Evolutionary conservation across 805 yeast genomes (phyloP).

Genomic region (Monosporozyma unispora): DNA sequence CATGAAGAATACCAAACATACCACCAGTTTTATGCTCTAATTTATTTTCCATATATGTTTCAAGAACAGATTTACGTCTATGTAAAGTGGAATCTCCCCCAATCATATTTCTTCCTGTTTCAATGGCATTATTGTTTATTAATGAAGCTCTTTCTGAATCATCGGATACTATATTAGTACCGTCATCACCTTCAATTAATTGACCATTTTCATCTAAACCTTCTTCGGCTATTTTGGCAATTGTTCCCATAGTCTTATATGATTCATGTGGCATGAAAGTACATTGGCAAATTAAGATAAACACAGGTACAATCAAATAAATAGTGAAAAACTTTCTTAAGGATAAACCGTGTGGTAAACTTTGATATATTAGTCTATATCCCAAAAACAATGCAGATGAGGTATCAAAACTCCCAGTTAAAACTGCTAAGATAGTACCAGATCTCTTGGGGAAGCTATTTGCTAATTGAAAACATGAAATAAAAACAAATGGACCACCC

Average conservation of each 20-base stretch:
- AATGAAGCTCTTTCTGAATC: conserved; percentile 31
- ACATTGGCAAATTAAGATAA: conserved; percentile 64
- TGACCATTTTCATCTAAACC: conserved; percentile 66
- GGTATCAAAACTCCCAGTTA: conserved; percentile 92
- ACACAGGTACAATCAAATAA: conserved; percentile 68
- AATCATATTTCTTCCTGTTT: not conserved
- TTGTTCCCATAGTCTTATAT: conserved; percentile 60
- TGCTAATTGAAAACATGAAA: conserved; percentile 82
- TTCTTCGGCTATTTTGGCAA: conserved; percentile 61
- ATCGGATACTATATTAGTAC: conserved; percentile 39
- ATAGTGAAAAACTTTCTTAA: conserved; percentile 52
- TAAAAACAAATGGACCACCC: conserved; percentile 92
- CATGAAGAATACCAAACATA: conserved; percentile 74
- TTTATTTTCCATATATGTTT: conserved; percentile 54
- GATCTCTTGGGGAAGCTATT: conserved; percentile 77
- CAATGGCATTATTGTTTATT: conserved; percentile 5
- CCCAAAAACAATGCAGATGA: conserved; percentile 79
- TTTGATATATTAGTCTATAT: conserved; percentile 59
- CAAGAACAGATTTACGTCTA: conserved; percentile 48
- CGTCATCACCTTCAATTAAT: conserved; percentile 33
- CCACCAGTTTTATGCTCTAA: conserved; percentile 47
- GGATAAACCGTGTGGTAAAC: conserved; percentile 16
- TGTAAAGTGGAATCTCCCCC: conserved; percentile 1
- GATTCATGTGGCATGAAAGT: conserved; percentile 73
- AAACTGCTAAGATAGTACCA: conserved; percentile 68